Base-by-base conservation (phyloP, 2,329 filamentous ascomycete genomes). In the Fusarium sp. region DNA sequence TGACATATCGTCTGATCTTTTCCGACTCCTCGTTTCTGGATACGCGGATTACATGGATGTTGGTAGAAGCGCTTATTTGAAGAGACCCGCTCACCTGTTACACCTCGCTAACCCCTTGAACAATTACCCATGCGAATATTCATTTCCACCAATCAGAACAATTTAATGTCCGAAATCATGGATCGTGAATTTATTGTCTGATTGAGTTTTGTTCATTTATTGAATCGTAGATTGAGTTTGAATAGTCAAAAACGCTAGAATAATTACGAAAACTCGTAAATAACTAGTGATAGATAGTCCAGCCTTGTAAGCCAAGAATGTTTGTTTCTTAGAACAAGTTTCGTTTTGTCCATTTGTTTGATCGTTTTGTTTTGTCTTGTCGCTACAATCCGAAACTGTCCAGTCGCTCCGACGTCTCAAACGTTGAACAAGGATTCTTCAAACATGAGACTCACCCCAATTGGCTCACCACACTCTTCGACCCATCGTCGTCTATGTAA, bases 31-130 rank as follows among this genome's bases (percentile, higher is more conserved):
- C 43, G 25, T 46, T 28, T 46, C 18, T 46, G 44, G n/a, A 16
- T 41, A 21, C 34, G 49, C 31, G 31, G 25, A 42, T 9, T 12
- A 28, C 26, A 28, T 28, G 26, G 26, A 11, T 26, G 26, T 26
- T 26, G 10, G 26, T 26, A 9, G 11, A 13, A 51, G 43, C 58
- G 43, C 45, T 51, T 37, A 57, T 42, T 19, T 25, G 4, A 30
- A 25, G 21, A 16, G 64, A 51, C 65, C 72, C 72, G 71, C 70
- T 53, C 65, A 74, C 72, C 72, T 74, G 72, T 70, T 66, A 74
- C 72, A 73, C 12, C 18, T 28, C 34, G 49, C 31, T 42, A 49
- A 48, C 41, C 30, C 50, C 50, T 26, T 31, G 30, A 18, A 50
- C 26, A 53, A 62, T 28, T 44, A 70, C 53, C 70, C 72, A 56